Percentiles rank a stretch among this genome's conserved stretches.
These are phyloP conservation scores for Candida pseudoglaebosa DNA, from an alignment of 805 yeast species.

Conservation along the genomic window DNA sequence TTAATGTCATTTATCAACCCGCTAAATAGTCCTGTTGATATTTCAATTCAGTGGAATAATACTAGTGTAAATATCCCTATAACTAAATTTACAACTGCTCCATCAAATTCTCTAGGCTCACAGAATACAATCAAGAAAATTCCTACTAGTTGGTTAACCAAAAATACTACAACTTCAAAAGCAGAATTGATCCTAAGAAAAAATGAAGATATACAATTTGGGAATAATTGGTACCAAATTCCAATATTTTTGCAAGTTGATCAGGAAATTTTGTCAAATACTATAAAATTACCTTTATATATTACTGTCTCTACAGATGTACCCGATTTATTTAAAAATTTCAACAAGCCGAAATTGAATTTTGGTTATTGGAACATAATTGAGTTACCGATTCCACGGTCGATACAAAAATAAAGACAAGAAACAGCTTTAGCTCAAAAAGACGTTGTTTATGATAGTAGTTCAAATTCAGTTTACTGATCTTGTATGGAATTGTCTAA, in stretches of 20 bases:
- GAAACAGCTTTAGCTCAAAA: no score
- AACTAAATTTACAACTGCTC: slow-evolving; percentile 18
- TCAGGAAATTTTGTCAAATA: slow-evolving; percentile 2
- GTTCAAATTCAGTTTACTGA: no score
- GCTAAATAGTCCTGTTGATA: slow-evolving; percentile 14
- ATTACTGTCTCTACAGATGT: slow-evolving; percentile 17
- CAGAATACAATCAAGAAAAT: slow-evolving; percentile 25
- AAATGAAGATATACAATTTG: slow-evolving; percentile 15
- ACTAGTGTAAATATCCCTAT: slow-evolving; percentile 22
- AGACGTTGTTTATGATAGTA: no score
- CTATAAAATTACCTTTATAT: slow-evolving; percentile 26
- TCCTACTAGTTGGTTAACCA: slow-evolving; percentile 32
- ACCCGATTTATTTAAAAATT: background rate
- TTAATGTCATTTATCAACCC: slow-evolving; percentile 33
- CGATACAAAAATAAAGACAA: no score
- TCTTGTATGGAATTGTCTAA: no score
- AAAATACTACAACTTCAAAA: slow-evolving; percentile 24
- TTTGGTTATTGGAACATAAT: slow-evolving; percentile 13
- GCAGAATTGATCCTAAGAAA: slow-evolving; percentile 27
- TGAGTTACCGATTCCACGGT: no score
- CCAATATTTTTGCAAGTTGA: slow-evolving; percentile 23
- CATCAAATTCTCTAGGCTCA: slow-evolving; percentile 12
- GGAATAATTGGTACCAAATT: slow-evolving; percentile 32
- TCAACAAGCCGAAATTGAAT: slow-evolving; percentile 1
- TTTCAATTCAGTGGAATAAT: slow-evolving; percentile 9